Base-by-base conservation (phyloP, 768 basidiomycete species). In the Mycena amicta region DNA sequence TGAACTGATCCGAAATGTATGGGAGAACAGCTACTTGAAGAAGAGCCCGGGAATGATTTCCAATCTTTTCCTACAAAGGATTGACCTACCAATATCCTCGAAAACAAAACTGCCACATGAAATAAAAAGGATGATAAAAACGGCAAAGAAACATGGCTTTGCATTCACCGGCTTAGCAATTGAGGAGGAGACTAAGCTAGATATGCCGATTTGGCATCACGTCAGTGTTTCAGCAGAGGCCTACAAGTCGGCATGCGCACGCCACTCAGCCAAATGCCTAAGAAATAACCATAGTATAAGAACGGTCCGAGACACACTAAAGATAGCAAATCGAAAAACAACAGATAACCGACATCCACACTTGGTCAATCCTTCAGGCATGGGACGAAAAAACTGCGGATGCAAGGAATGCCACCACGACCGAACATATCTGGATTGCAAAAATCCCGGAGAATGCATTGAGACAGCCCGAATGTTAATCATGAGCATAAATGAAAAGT, bases 51-150 rank as follows among this genome's bases (percentile, higher is more conserved):
- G 52, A n/a, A n/a, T 3, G 16, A 40, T 46, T 18, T n/a, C 37
- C 15, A 57, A 57, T 20, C 13, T 52, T 16, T 57, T 57, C 56
- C 13, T 57, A 4, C 50, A 57, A 29, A 8, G 11, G 8, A 50
- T 50, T 5, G 11, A 50, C 20, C 28, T 50, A 12, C 47, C 47
- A 12, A 50, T 50, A 15, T 50, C 47, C 16, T 25, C 16, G 20
- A 23, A 27, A 11, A 50, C 47, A 5, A 26, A 15, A 22, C 28
- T 50, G 20, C 47, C 47, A 26, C 12, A 5, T 25, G 25, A 50
- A 15, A 50, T 50, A 5, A 50, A 50, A 25, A 27, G 26, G 11
- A 50, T 50, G 47, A 50, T 50, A 5, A 50, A 50, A 22, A 29
- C 28, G 11, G 47, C 47, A 5, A 6, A 27, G 22, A 50, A 50